Base-by-base conservation (phyloP, 1,284 basidiomycete species). In the Rhodotorula sp. region DNA sequence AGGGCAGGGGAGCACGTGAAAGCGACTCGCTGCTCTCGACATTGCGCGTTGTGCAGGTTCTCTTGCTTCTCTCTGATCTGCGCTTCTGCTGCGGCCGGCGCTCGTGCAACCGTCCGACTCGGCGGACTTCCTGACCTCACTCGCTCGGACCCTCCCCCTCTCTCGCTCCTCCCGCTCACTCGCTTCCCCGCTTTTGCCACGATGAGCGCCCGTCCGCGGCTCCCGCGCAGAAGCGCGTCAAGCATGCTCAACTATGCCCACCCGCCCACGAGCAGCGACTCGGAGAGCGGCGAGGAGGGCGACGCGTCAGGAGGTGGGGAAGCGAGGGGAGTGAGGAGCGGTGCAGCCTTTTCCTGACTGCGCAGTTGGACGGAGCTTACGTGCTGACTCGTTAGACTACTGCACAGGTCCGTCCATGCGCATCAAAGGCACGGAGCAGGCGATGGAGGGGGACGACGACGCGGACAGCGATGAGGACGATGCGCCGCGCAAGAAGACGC, bases 181-280 rank as follows among this genome's bases (percentile, higher is more conserved):
- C 44, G 44, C 44, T 4, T 44, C 44, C 13, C 13, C 7, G 19
- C 44, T 44, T 44, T 17, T 19, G 90, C 83, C 90, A 91, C 79
- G 90, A 86, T 1, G 79, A 96, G 59, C 84, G 87, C n/a, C 19
- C 29, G 81, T 91, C 89, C 81, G 85, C 91, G 64, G 81, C 27
- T n/a, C 13, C 10, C 50, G n/a, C 50, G 50, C 50, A 51, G 29
- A n/a, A 51, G 37, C 37, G 13, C 36, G 41, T 27, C 27, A 39
- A 41, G 56, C 56, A 41, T n/a, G 37, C 5, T 51, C 13, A 51
- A 15, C 50, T 51, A 51, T n/a, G 50, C 50, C 50, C n/a, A 51
- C n/a, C n/a, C 10, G 50, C n/a, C 21, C n/a, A 13, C 50, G 50
- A 51, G 50, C 50, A n/a, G 54, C 44, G 41, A 46, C 27, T 55